These are phyloP conservation scores for Ananas comosus DNA, from an alignment of 176 grass and related monocot species.

Conservation along the genomic window DNA sequence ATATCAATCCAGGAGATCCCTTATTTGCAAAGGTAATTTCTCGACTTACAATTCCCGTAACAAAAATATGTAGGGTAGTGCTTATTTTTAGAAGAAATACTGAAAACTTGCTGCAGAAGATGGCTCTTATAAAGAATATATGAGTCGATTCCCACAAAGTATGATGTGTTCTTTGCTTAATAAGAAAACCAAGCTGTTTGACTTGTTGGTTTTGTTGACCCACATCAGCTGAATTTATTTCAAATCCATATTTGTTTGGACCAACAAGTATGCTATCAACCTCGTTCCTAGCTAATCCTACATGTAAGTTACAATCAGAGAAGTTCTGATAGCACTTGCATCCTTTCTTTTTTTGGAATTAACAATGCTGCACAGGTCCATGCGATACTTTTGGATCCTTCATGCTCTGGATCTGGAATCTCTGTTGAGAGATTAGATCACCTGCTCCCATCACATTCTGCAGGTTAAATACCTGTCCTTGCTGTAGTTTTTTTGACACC, in stretches of 20 bases:
- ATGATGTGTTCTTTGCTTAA: too few relatives aligned
- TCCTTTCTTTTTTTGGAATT: neutral
- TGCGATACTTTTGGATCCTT: slow-evolving; percentile 84
- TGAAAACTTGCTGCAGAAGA: neutral
- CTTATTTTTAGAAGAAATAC: neutral
- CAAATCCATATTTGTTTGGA: too few relatives aligned
- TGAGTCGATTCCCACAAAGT: too few relatives aligned
- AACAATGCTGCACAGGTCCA: slow-evolving; percentile 37
- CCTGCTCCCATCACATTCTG: slow-evolving; percentile 67
- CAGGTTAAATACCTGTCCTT: slow-evolving; percentile 26
- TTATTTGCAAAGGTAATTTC: slow-evolving; percentile 52
- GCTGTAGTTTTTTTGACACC: too few relatives aligned
- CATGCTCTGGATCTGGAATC: slow-evolving; percentile 94
- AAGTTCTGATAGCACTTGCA: too few relatives aligned
- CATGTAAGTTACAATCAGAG: too few relatives aligned
- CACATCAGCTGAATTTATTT: too few relatives aligned
- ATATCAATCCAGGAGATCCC: slow-evolving; percentile 39
- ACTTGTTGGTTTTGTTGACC: neutral
- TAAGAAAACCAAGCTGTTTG: neutral
- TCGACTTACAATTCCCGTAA: too few relatives aligned
- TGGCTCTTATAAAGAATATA: too few relatives aligned
- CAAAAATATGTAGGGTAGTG: neutral
- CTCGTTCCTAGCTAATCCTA: too few relatives aligned
- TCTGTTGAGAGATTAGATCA: slow-evolving; percentile 81
- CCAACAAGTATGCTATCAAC: too few relatives aligned